phyloP scores from a whole-genome alignment of 2,329 filamentous ascomycete genomes.

The Gnomoniopsis smithogilvyi region DNA sequence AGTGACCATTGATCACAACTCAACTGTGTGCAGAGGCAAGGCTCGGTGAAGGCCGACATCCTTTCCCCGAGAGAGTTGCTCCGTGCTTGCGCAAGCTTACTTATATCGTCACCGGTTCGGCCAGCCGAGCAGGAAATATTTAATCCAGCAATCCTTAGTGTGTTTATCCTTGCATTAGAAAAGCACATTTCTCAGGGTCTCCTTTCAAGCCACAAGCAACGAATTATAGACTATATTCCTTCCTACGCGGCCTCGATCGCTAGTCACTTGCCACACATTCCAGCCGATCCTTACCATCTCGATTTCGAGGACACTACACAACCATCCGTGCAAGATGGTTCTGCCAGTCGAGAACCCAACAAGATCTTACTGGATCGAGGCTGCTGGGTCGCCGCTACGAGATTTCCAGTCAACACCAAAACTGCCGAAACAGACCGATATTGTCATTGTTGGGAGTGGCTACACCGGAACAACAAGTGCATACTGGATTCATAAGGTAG shows the following conservation, averaged over 20 bases:
- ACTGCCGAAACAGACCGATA: constrained; percentile 18
- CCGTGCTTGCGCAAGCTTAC: neutral
- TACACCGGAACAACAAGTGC: constrained; percentile 25
- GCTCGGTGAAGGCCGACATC: neutral
- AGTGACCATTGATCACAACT: neutral
- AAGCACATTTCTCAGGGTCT: neutral
- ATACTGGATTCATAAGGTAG: constrained; percentile 25
- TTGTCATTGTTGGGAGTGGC: constrained; percentile 24
- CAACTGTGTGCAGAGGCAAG: neutral
- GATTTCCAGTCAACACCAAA: constrained; percentile 14
- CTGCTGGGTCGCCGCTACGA: constrained; percentile 13
- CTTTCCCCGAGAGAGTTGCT: neutral
- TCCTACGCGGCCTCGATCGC: neutral
- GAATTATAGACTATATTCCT: no score
- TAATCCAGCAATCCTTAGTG: neutral
- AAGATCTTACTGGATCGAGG: constrained; percentile 21
- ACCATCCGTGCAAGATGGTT: constrained; percentile 14
- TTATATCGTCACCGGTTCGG: neutral
- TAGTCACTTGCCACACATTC: neutral
- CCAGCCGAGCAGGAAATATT: neutral
- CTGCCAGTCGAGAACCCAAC: constrained; percentile 18
- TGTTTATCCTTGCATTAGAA: neutral
- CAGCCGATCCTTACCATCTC: neutral
- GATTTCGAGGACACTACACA: neutral
- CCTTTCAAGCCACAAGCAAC: neutral